Evolutionary conservation across 2,329 filamentous ascomycete genomes (phyloP), one percentile per base, ranked within the genome.

Genomic region (Coniochaeta sp.): DNA sequence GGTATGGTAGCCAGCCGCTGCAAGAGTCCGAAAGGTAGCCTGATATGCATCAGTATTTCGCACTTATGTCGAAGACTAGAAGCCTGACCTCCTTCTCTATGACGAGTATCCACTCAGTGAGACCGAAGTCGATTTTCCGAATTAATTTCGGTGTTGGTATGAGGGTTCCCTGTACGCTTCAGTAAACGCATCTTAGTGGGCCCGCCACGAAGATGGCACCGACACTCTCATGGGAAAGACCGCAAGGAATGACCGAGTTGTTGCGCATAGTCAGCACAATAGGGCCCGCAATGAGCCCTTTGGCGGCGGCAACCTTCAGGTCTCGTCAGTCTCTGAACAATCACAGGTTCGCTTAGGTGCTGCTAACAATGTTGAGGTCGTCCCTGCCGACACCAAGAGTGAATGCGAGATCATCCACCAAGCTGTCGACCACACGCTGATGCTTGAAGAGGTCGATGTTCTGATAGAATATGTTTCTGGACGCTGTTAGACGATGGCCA

Each of bases 401-500:
- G 60, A 81, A 85, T 0, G 90, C 89, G 38, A 96, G 74, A 63
- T 90, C 87, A 67, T 95, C 89, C 0, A 95, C 83, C 54, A 90
- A 84, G 33, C 80, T 79, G 69, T 95, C 87, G 0, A 95, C 89
- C 16, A 84, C 78, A 17, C 73, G 69, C 70, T 95, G 91, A 57
- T 79, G 86, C 22, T 80, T 79, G 67, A 95, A 96, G 0, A 96
- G 76, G 11, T 85, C 81, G 5, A 87, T 84, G 65, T 92, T 82
- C 66, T 90, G 85, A 69, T 96, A 96, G 71, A 88, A 96, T 4
- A 96, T 86, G 67, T 90, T 89, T 63, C 90, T 93, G 62, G n/a
- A 4, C 31, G 1, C 19, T 6, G 34, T 68, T 24, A 69, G 61
- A 34, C n/a, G 11, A 19, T 26, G 44, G 34, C 56, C 17, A 8